phyloP scores from a whole-genome alignment of 148 eudicot genomes.

The Camellia granthamiana region DNA sequence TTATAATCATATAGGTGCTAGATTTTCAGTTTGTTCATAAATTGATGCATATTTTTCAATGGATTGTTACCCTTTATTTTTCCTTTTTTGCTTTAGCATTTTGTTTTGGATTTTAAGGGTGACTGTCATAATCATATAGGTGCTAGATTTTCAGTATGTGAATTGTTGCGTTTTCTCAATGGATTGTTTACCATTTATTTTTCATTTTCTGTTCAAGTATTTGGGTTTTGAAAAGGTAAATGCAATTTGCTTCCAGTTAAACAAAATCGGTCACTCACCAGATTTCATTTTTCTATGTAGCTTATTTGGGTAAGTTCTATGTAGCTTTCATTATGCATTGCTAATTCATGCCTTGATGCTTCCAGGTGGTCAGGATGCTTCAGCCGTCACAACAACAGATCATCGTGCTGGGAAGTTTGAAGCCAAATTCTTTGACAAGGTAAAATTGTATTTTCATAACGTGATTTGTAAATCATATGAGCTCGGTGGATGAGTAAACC shows the following conservation, averaged over 20 bases:
- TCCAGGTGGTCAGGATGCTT: slow-evolving; percentile 96
- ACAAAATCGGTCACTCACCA: neutral
- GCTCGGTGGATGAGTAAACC: neutral
- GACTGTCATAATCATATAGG: no score
- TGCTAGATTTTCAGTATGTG: no score
- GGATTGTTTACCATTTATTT: no score
- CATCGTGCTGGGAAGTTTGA: slow-evolving; percentile 96
- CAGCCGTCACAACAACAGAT: slow-evolving; percentile 74
- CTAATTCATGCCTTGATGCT: slow-evolving; percentile 43
- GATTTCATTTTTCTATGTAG: neutral
- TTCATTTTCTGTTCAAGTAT: neutral
- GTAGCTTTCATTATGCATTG: neutral
- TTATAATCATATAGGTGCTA: neutral
- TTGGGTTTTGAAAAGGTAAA: neutral
- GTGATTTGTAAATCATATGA: neutral
- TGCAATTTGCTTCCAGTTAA: neutral
- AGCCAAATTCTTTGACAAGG: slow-evolving; percentile 95
- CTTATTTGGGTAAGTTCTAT: neutral
- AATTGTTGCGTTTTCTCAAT: no score
- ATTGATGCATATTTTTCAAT: neutral
- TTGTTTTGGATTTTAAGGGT: no score
- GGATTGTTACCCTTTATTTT: neutral
- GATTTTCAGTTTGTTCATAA: neutral
- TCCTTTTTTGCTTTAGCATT: neutral
- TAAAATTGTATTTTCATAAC: slow-evolving; percentile 12